Evolutionary conservation across 306 rosid species (phyloP).

Genomic region (Cucurbita pepo): DNA sequence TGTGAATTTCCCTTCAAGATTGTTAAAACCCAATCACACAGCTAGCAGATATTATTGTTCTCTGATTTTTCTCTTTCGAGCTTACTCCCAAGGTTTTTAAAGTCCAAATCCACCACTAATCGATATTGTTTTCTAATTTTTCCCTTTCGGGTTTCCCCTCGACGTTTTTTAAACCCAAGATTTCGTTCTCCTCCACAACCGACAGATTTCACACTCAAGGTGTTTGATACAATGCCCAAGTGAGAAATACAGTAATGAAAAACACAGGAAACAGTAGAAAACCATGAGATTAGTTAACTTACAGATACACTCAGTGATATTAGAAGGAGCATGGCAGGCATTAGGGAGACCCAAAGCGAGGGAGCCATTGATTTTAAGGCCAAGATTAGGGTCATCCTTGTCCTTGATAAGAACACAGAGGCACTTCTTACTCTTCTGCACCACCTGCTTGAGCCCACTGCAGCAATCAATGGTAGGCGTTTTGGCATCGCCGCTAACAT

Average conservation of each 20-base stretch:
- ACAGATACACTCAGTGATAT: conserved; percentile 48
- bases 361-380: conserved; percentile 36
- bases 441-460: conserved; percentile 37
- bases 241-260: no score
- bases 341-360: conserved; percentile 43
- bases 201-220: background rate
- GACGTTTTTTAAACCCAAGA: no score
- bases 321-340: conserved; percentile 34
- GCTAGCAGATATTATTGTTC: no score
- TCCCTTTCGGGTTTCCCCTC: no score
- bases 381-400: conserved; percentile 57
- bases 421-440: conserved; percentile 42
- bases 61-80: no score
- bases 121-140: no score
- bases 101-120: no score
- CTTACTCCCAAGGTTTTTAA: no score
- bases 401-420: conserved; percentile 58
- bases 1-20: no score
- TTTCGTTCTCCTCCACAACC: no score
- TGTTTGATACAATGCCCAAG: background rate
- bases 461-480: conserved; percentile 58
- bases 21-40: no score
- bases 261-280: no score
- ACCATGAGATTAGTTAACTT: background rate
- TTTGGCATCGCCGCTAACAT: conserved; percentile 41